phyloP scores from a whole-genome alignment of 164 flowering plant species.

The Vitis labrusca region DNA sequence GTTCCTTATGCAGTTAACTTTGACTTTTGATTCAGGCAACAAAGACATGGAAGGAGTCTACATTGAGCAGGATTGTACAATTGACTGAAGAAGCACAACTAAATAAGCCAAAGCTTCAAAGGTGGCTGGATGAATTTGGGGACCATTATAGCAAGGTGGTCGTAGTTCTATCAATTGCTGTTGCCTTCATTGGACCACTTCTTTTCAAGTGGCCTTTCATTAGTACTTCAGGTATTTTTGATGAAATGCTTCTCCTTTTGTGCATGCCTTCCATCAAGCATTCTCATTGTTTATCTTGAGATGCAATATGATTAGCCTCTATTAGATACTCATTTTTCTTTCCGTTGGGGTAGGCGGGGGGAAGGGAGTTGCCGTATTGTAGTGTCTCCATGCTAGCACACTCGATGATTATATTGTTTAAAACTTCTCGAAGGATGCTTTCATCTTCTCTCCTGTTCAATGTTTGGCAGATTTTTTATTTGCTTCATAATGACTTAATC shows the following conservation, averaged over 20 bases:
- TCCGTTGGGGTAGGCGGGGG: no score
- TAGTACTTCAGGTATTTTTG: slow-evolving; percentile 71
- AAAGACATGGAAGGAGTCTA: slow-evolving; percentile 93
- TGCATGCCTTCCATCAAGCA: neutral
- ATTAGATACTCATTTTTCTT: no score
- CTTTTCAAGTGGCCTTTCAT: slow-evolving; percentile 93
- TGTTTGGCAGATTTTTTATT: neutral
- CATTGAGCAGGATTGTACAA: slow-evolving; percentile 81
- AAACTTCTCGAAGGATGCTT: neutral
- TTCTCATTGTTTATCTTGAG: no score
- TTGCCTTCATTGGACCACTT: slow-evolving; percentile 90
- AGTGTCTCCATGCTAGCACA: no score
- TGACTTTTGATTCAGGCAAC: slow-evolving; percentile 52
- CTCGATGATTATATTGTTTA: neutral
- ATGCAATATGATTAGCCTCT: no score
- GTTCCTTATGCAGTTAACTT: slow-evolving; percentile 1
- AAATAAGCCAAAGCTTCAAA: slow-evolving; percentile 89
- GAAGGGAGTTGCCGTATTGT: no score
- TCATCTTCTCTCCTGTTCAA: neutral
- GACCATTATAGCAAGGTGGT: slow-evolving; percentile 91
- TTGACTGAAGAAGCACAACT: slow-evolving; percentile 93
- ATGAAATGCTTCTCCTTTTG: neutral
- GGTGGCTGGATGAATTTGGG: slow-evolving; percentile 99
- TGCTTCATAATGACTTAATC: neutral
- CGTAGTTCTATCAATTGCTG: slow-evolving; percentile 66